phyloP scores from a whole-genome alignment of 371 early-diverging fungal genomes.

The Funneliformis caledonium region DNA sequence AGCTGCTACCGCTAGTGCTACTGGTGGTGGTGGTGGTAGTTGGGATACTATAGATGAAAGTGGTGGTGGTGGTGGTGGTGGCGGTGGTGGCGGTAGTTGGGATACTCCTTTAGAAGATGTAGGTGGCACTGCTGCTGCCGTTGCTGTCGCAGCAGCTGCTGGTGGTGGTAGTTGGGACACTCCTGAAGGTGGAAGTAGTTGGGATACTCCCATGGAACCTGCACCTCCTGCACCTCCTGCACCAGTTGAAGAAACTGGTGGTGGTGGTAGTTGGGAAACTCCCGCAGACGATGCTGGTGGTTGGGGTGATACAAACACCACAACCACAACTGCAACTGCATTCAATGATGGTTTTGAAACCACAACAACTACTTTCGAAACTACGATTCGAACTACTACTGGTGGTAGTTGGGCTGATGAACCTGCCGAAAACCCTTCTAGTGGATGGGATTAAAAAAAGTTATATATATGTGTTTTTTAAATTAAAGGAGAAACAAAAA shows the following conservation, averaged over 20 bases:
- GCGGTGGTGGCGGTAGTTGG: background rate
- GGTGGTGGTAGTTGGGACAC: background rate
- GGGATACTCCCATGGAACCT: background rate
- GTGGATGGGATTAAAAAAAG: background rate
- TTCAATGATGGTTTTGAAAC: background rate
- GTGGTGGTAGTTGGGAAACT: slow-evolving; percentile 9
- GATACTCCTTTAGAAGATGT: background rate
- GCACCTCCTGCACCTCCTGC: background rate
- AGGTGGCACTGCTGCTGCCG: background rate
- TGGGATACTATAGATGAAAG: background rate
- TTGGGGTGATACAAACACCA: slow-evolving; percentile 3
- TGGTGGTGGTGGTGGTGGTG: background rate
- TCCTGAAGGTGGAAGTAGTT: too few relatives aligned
- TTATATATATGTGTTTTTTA: background rate
- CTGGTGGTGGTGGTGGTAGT: background rate
- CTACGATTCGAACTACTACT: background rate
- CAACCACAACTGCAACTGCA: background rate
- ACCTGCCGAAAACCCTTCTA: background rate
- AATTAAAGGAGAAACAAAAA: background rate
- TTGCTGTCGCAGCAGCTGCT: too few relatives aligned
- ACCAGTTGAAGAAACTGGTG: slow-evolving; percentile 4
- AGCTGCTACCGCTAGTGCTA: slow-evolving; percentile 30
- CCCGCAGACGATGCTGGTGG: background rate
- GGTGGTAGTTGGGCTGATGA: slow-evolving; percentile 13
- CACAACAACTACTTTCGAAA: background rate